Evolutionary conservation across 495 filamentous ascomycete genomes (phyloP), one percentile per base, ranked within the genome.

Genomic region (Glutinoglossum americanum): DNA sequence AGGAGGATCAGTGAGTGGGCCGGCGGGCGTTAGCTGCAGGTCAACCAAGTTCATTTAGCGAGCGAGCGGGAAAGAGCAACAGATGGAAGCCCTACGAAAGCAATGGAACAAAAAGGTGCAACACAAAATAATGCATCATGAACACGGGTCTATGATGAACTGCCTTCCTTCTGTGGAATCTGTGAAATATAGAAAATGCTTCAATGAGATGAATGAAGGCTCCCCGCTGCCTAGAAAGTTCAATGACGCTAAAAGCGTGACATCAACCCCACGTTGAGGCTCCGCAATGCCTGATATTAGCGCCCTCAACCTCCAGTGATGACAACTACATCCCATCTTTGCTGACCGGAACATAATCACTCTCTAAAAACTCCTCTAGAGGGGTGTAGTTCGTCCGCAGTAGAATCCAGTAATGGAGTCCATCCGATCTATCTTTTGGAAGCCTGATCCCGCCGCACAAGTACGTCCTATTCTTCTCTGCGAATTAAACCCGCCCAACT

Each of bases 371-470:
- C 41, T 19, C 17, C 41, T 45, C n/a, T 23, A 3, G 41, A 23
- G 17, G 49, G 49, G 49, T 25, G 26, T 30, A 23, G 17, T 21
- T 32, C 25, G 54, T 32, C 32, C 28, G 11, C 35, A 25, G 8
- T 5, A 30, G 21, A 7, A 25, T 58, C 55, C 62, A 61, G 70
- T 62, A 63, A 98, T 98, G 92, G 85, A 97, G 71, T 74, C 86
- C 28, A 69, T 97, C 68, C 87, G 81, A 67, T 74, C 81, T 41
- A 80, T 94, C 64, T 92, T 97, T 73, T 90, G 80, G 70, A 89
- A 86, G 67, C 92, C 93, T 25, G 87, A 92, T 69, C 93, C 92
- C 48, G 81, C 90, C 68, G 83, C 79, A 35, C 92, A 98, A 75
- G 90, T 93, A 71, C 51, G 68, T 59, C 51, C 5, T 33, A 26